Percentiles rank a stretch among this genome's conserved stretches.
Evolutionary conservation across 768 basidiomycete genomes (phyloP).

Genomic region (Trametes meyenii): DNA sequence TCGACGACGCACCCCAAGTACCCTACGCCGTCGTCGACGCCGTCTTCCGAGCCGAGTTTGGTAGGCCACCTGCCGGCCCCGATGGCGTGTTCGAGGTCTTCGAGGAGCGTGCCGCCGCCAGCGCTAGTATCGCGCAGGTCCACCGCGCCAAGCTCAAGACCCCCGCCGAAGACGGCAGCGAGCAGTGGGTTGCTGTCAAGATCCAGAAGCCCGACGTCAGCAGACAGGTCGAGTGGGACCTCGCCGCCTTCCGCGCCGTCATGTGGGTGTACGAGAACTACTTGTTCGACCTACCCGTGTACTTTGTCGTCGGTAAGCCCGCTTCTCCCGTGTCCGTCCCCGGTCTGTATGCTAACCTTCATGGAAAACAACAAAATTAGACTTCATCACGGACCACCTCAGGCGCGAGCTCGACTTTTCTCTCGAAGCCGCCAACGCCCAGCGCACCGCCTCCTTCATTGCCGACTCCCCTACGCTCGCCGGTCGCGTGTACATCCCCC

Average conservation of each 20-base stretch:
- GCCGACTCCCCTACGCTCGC: conserved; percentile 69
- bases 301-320: conserved; percentile 67
- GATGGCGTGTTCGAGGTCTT: conserved; percentile 80
- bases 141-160: conserved; percentile 69
- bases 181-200: conserved; percentile 88
- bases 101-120: conserved; percentile 75
- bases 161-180: conserved; percentile 28
- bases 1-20: conserved; percentile 88
- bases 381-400: conserved; percentile 81
- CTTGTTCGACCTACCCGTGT: conserved; percentile 85
- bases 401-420: conserved; percentile 82
- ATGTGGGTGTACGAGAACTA: conserved; percentile 82
- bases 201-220: conserved; percentile 88
- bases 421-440: conserved; percentile 78
- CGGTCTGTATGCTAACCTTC: too few species aligned
- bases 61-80: conserved; percentile 62
- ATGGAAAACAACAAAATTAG: conserved; percentile 40
- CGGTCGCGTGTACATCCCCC: conserved; percentile 77
- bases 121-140: conserved; percentile 92
- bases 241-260: conserved; percentile 66
- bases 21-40: conserved; percentile 67
- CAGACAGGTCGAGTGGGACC: conserved; percentile 86
- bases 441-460: conserved; percentile 67
- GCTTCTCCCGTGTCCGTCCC: background rate
- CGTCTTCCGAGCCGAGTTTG: conserved; percentile 74